phyloP scores from a whole-genome alignment of 2,329 filamentous ascomycete species.

The Magnaporthiopsis rhizophila region DNA sequence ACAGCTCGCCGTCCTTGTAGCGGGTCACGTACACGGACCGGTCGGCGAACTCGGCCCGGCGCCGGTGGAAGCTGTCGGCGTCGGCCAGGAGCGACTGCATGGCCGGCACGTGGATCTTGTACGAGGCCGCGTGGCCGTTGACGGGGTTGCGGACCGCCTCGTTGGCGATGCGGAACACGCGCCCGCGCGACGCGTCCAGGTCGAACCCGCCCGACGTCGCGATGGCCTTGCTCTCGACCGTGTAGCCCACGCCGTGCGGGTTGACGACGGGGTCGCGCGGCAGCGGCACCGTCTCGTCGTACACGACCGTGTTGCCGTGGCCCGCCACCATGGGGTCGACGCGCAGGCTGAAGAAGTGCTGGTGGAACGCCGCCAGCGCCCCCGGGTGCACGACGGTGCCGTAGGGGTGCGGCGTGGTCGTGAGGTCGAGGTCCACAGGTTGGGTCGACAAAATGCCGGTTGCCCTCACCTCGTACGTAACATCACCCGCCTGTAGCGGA shows the following conservation, averaged over 20 bases:
- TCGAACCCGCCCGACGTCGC: constrained; percentile 37
- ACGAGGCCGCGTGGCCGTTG: constrained; percentile 35
- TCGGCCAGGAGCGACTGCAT: constrained; percentile 39
- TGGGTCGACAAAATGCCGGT: constrained; percentile 58
- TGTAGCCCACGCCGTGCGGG: constrained; percentile 41
- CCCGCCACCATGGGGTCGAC: constrained; percentile 60
- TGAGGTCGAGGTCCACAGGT: constrained; percentile 47
- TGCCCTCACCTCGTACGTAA: constrained; percentile 54
- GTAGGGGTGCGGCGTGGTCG: constrained; percentile 40
- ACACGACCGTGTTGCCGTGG: constrained; percentile 41
- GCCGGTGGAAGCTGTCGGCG: constrained; percentile 28
- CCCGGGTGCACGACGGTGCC: constrained; percentile 58
- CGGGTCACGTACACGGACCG: constrained; percentile 39
- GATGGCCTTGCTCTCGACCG: constrained; percentile 33
- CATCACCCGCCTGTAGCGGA: constrained; percentile 36
- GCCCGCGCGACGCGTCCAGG: constrained; percentile 39
- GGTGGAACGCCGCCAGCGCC: constrained; percentile 60
- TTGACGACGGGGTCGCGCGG: constrained; percentile 33
- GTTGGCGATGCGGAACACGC: constrained; percentile 41
- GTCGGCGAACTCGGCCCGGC: constrained; percentile 32
- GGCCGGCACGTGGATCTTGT: constrained; percentile 33
- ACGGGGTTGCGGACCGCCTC: constrained; percentile 31
- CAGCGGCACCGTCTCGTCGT: constrained; percentile 32
- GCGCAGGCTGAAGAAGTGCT: constrained; percentile 59
- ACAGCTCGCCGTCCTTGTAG: constrained; percentile 33